Percentiles rank a stretch among this genome's conserved stretches.
Evolutionary conservation across 192 early-diverging fungal species (phyloP).

Genomic region (Thoreauomyces humboldtii): DNA sequence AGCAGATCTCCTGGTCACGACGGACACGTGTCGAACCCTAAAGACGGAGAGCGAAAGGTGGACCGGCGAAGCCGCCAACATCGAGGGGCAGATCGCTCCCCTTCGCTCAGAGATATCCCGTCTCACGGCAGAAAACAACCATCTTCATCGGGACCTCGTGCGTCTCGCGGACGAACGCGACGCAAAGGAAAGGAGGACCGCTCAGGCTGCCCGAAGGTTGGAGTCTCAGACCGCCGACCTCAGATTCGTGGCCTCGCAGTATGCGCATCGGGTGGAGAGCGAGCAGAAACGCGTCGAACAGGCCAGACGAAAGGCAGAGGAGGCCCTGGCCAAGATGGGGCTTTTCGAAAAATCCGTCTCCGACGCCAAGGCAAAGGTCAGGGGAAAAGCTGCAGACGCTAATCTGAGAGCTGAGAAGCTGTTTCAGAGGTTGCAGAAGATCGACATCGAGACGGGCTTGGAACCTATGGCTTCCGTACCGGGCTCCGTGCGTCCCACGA

Average conservation of each 20-base stretch:
- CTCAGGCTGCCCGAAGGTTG: slow-evolving; percentile 21
- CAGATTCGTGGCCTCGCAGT: slow-evolving; percentile 48
- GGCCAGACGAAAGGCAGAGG: slow-evolving; percentile 39
- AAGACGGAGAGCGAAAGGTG: slow-evolving; percentile 29
- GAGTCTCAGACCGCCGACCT: slow-evolving; percentile 40
- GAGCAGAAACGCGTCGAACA: slow-evolving; percentile 42
- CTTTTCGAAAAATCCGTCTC: slow-evolving; percentile 19
- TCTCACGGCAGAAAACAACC: slow-evolving; percentile 50
- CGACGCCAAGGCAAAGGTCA: slow-evolving; percentile 3
- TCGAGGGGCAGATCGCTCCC: slow-evolving; percentile 34
- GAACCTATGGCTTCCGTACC: slow-evolving; percentile 39
- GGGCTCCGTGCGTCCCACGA: background rate
- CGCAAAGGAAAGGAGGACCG: slow-evolving; percentile 15
- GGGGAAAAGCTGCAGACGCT: background rate
- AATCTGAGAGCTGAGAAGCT: slow-evolving; percentile 31
- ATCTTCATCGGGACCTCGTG: slow-evolving; percentile 45
- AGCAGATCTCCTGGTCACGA: slow-evolving; percentile 46
- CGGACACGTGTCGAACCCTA: slow-evolving; percentile 35
- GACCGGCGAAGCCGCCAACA: slow-evolving; percentile 10
- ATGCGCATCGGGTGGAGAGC: slow-evolving; percentile 28
- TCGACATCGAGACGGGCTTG: slow-evolving; percentile 56
- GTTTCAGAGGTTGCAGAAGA: slow-evolving; percentile 52
- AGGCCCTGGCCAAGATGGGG: slow-evolving; percentile 35
- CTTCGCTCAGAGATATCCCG: slow-evolving; percentile 40
- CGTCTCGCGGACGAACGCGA: slow-evolving; percentile 41